phyloP scores from a whole-genome alignment of 305 asterid genomes.

The Solanum chacoense region DNA sequence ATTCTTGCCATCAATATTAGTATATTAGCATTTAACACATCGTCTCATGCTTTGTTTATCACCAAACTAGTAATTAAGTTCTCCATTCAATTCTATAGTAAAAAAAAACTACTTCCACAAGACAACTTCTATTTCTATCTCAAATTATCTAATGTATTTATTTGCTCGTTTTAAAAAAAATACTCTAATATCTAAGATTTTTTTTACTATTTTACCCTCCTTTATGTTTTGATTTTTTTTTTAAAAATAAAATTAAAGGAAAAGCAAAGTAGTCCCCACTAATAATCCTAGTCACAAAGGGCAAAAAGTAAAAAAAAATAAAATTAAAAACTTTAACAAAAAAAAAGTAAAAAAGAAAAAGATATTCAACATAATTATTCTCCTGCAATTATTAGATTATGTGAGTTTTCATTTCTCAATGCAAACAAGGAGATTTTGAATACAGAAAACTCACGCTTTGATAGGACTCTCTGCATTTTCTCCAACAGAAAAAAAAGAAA shows the following conservation, averaged over 20 bases:
- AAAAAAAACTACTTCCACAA: not conserved
- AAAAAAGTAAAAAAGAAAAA: slow-evolving; percentile 6
- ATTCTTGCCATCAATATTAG: not conserved
- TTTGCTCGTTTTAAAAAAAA: not conserved
- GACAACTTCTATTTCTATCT: not conserved
- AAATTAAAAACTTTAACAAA: not conserved
- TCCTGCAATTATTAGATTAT: slow-evolving; percentile 10
- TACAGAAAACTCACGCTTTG: slow-evolving; percentile 24
- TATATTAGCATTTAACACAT: not conserved
- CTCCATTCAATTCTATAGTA: too few relatives aligned
- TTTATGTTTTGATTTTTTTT: too few relatives aligned
- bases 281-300: not conserved
- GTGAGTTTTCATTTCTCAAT: slow-evolving; percentile 17
- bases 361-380: slow-evolving; percentile 16
- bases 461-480: slow-evolving; percentile 10
- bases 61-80: not conserved
- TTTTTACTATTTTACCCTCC: not conserved
- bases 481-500: not conserved
- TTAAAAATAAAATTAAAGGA: not conserved
- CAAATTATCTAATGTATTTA: not conserved
- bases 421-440: not conserved
- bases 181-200: not conserved
- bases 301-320: not conserved
- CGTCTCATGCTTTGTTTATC: not conserved
- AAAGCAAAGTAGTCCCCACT: not conserved